Percentiles rank a stretch among this genome's conserved stretches.
phyloP scores from a whole-genome alignment of 139 green algal species.

The Tetraselmis striata region DNA sequence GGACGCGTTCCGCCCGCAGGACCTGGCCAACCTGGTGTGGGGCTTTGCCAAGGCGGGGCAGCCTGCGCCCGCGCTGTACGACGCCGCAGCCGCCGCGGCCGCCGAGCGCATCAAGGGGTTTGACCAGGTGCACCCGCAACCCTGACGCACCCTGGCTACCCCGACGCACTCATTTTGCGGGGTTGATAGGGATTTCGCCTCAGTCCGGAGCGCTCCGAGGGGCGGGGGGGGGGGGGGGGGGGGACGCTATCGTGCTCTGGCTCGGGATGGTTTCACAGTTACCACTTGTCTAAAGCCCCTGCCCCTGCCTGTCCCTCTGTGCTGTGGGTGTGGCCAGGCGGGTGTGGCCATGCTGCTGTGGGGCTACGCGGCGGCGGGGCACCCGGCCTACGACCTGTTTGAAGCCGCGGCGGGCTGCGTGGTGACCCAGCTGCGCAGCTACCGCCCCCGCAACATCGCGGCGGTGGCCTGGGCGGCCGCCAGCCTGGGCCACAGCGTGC shows the following conservation, averaged over 20 bases:
- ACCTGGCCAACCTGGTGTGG: constrained; percentile 10
- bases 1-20: constrained; percentile 4
- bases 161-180: no score
- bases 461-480: not conserved
- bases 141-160: no score
- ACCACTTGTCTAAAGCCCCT: no score
- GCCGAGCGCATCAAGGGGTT: not conserved
- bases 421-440: not conserved
- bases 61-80: not conserved
- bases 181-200: no score
- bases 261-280: no score
- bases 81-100: not conserved
- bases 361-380: not conserved
- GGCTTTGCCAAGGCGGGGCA: constrained; percentile 6
- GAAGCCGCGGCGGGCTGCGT: not conserved
- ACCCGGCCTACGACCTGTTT: not conserved
- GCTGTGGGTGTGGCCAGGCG: no score
- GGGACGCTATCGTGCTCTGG: no score
- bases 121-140: no score
- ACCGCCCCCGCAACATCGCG: not conserved
- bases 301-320: no score
- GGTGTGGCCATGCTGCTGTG: not conserved
- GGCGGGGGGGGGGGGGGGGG: no score
- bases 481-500: not conserved
- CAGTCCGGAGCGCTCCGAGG: no score